phyloP scores from a whole-genome alignment of 805 yeast genomes.

The Kazachstania viticola region DNA sequence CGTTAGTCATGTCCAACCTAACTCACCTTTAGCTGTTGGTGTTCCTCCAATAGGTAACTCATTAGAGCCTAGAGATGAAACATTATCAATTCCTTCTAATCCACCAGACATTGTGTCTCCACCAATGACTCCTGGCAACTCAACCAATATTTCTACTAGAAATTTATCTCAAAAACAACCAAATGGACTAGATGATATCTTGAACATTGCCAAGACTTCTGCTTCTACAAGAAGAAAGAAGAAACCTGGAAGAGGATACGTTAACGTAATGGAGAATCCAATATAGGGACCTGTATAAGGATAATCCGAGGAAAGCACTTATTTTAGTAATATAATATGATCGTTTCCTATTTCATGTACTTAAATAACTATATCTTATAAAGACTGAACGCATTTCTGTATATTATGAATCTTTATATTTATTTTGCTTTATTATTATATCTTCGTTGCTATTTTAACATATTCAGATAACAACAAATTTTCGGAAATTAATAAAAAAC shows the following conservation, averaged over 20 bases:
- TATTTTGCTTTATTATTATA: no score
- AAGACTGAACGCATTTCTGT: no score
- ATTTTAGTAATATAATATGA: no score
- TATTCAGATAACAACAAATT: no score
- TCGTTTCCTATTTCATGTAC: no score
- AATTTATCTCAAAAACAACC: slow-evolving; percentile 25
- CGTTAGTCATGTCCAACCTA: slow-evolving; percentile 21
- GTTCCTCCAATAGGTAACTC: slow-evolving; percentile 12
- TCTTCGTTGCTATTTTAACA: no score
- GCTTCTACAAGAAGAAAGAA: slow-evolving; percentile 29
- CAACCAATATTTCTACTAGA: slow-evolving; percentile 8
- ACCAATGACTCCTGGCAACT: slow-evolving; percentile 7
- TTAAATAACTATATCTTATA: no score
- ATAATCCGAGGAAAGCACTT: no score
- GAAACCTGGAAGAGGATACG: slow-evolving; percentile 47
- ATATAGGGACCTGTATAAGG: no score
- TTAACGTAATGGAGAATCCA: slow-evolving; percentile 44
- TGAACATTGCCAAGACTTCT: slow-evolving; percentile 27
- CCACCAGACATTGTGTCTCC: slow-evolving; percentile 1
- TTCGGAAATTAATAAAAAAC: no score
- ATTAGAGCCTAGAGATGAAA: slow-evolving; percentile 10
- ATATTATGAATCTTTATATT: no score
- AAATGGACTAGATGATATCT: slow-evolving; percentile 37
- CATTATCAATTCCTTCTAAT: slow-evolving; percentile 6
- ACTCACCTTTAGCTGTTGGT: slow-evolving; percentile 9